Base-by-base conservation (phyloP, 2,329 filamentous ascomycete species). In the Byssothecium circinans region DNA sequence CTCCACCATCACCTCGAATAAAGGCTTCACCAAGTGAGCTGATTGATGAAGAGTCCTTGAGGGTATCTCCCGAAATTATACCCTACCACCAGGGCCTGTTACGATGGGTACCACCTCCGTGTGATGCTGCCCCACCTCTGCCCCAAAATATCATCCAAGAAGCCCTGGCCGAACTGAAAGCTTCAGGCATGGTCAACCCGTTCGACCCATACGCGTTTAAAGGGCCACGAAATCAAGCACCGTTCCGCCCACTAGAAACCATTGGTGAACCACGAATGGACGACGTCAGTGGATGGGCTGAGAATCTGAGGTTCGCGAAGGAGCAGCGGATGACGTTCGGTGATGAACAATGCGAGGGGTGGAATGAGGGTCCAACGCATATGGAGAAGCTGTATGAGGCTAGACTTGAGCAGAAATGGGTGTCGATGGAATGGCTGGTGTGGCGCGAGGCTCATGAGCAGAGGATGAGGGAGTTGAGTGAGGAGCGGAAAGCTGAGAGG, bases 291-390 rank as follows among this genome's bases (percentile, higher is more conserved):
- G 49, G 38, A 12, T 67, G 61, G 58, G 59, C 61, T 1, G 62
- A 64, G 44, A 63, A 64, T 17, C 22, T 65, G 11, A 45, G 60
- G 8, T 65, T 59, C 58, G 54, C 54, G 0, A 47, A 40, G 2
- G 58, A 61, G 33, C 63, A 64, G 35, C 38, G 41, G 4, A 27
- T 41, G 17, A 45, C 34, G 7, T 46, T 53, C 29, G 45, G 47
- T 17, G 15, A 5, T 10, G 33, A n/a, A n/a, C n/a, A 14, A 45
- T 44, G 6, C n/a, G 50, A 42, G 4, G 43, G 43, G 1, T 65
- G 60, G 61, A 54, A 56, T 33, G 60, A 66, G 44, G 58, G 62
- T 38, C 54, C 60, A 0, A 49, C 51, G 39, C 61, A 66, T 34
- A 57, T 61, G 56, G 57, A 58, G 15, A 20, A 17, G n/a, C 61